Base-by-base conservation (phyloP, 176 grass and related monocot genomes). In the Zoysia japonica region DNA sequence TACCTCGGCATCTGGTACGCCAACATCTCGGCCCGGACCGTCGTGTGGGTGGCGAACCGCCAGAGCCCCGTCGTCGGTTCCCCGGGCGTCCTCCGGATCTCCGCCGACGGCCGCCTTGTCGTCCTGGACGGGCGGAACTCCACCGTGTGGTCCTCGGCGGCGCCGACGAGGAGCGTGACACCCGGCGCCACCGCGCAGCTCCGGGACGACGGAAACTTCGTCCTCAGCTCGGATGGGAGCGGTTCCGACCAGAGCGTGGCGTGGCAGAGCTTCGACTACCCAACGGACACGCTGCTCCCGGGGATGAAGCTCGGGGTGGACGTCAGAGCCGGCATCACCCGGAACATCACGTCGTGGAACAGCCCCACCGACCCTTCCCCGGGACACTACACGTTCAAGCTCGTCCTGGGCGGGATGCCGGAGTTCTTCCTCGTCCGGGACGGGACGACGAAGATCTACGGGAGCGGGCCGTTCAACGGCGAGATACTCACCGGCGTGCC, bases 261-360 rank as follows among this genome's bases (percentile, higher is more conserved):
- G 35, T 89, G 90, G 90, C 90, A 92, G 86, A 92, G 81, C 77
- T 88, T 76, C 81, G 87, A 88, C 77, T 88, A 88, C 82, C 87
- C 87, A 56, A 80, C 87, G 80, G 80, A 86, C 79, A 89, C 86
- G 5, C 72, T 89, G 2, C 90, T 92, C 7, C 69, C 86, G 3
- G 86, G 71, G 0, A 89, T 92, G 90, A 92, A 82, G 86, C 83
- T 92, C 47, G 90, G 83, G 11, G 56, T 68, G 38, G 86, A 92
- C 67, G 0, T 17, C 56, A 42, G 2, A 9, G 61, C 51, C 56
- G 68, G 84, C 41, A 63, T 89, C 65, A 43, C 61, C 38, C 51
- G 50, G 57, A 86, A 92, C 80, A 64, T 92, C 55, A 89, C 90
- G 2, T 86, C 90, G 5, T 92, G 90, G 90, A 77, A 7, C 11